Base-by-base conservation (phyloP, 2,329 filamentous ascomycete species). In the Hirsutella minnesotensis region DNA sequence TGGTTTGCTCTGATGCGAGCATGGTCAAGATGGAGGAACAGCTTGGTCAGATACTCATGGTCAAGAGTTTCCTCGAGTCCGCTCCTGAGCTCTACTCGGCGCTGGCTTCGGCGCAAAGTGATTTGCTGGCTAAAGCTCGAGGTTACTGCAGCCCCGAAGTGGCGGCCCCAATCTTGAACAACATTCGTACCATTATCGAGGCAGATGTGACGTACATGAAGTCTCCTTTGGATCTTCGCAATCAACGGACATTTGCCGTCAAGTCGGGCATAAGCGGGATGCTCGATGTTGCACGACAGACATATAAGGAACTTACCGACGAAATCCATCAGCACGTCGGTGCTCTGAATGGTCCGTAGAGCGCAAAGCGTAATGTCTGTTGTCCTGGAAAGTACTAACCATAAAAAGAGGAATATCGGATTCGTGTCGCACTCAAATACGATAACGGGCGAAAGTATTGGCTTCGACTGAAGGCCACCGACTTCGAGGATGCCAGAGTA, bases 241-340 rank as follows among this genome's bases (percentile, higher is more conserved):
- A 95, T 47, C 90, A 96, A 57, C 73, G 90, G 48, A 86, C 83
- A 1, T 95, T 94, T 64, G 90, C 90, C 19, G 82, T 96, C 27
- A 92, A 83, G 65, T 78, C 86, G 38, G 86, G 86, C 1, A 79
- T 92, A 35, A 88, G 86, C 52, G 86, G 86, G 3, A 74, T 95
- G 44, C 75, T 96, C 4, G 90, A 95, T 61, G 84, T 95, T 31
- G 86, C 87, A 29, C 77, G 89, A 5, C 83, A 88, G 53, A 87
- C 86, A 0, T 95, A 92, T 63, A 94, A 92, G 53, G 90, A 96
- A 58, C 79, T 83, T 2, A 92, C 81, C 5, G 76, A 83, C 39
- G 86, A 95, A 58, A 77, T 86, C 4, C 75, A 83, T 50, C 71
- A 82, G 41, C 77, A 90, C 56, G 70, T 90, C 3, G 70, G 76